These are phyloP conservation scores for Corrigiola litoralis DNA, from an alignment of 179 eudicot genomes.

Conservation along the genomic window DNA sequence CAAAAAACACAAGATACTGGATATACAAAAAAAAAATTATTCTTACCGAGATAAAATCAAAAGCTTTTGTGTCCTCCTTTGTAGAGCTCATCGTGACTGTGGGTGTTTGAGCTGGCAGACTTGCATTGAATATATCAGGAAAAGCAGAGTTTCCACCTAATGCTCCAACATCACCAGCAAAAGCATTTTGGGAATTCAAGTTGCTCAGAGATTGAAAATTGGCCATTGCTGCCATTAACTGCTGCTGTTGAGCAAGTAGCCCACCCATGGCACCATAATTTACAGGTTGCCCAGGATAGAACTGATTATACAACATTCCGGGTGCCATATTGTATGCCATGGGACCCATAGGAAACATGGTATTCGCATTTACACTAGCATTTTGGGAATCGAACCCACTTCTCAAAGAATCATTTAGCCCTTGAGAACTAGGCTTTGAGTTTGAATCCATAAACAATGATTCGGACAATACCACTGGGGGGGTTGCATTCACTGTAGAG, in stretches of 20 bases:
- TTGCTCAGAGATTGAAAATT: slow-evolving; percentile 66
- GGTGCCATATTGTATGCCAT: slow-evolving; percentile 53
- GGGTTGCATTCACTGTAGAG: slow-evolving; percentile 22
- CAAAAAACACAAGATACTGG: not conserved
- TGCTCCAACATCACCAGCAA: slow-evolving; percentile 35
- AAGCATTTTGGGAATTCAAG: slow-evolving; percentile 46
- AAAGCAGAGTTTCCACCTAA: slow-evolving; percentile 43
- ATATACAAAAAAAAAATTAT: not conserved
- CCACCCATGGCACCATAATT: slow-evolving; percentile 67
- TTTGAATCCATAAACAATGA: slow-evolving; percentile 30
- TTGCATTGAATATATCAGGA: slow-evolving; percentile 84
- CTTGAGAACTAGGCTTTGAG: slow-evolving; percentile 30
- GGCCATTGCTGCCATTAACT: slow-evolving; percentile 77
- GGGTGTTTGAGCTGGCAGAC: slow-evolving; percentile 53
- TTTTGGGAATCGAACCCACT: slow-evolving; percentile 41
- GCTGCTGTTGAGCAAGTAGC: slow-evolving; percentile 76
- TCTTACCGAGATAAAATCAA: slow-evolving; percentile 92
- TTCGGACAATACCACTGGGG: slow-evolving; percentile 25
- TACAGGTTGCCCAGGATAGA: slow-evolving; percentile 53
- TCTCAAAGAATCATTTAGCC: slow-evolving; percentile 28
- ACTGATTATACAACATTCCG: slow-evolving; percentile 61
- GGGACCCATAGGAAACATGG: slow-evolving; percentile 58
- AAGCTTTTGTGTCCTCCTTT: slow-evolving; percentile 84
- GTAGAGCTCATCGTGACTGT: slow-evolving; percentile 54
- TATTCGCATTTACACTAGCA: slow-evolving; percentile 36